Evolutionary conservation across 2,329 filamentous ascomycete species (phyloP).

Genomic region (Aspergillus niger): DNA sequence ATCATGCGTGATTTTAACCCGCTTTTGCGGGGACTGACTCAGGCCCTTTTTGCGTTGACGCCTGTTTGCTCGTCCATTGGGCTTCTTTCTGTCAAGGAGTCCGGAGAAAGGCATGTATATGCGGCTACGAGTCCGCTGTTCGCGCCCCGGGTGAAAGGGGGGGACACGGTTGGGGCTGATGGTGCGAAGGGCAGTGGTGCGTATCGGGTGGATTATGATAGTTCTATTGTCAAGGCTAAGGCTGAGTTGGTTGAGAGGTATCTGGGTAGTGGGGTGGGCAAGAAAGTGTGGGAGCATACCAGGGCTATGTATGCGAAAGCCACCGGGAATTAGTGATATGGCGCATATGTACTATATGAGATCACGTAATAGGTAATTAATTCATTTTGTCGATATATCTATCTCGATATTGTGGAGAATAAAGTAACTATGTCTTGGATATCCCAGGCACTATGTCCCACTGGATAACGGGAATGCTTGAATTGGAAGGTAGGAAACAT

Average conservation of each 20-base stretch:
- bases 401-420: no score
- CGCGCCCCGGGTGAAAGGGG: slow-evolving; percentile 14
- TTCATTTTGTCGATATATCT: no score
- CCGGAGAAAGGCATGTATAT: slow-evolving; percentile 50
- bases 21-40: slow-evolving; percentile 17
- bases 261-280: slow-evolving; percentile 7
- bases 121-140: slow-evolving; percentile 37
- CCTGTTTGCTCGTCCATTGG: not conserved
- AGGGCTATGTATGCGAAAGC: slow-evolving; percentile 17
- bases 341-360: no score
- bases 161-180: slow-evolving; percentile 15
- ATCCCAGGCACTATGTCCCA: no score
- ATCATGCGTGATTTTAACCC: slow-evolving; percentile 33
- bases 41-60: slow-evolving; percentile 20
- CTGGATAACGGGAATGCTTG: no score
- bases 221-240: slow-evolving; percentile 16
- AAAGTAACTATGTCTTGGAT: no score
- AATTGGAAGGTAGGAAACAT: no score
- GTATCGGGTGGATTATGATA: slow-evolving; percentile 20
- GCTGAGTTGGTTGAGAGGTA: slow-evolving; percentile 10
- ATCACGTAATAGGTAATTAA: no score
- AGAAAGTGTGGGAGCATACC: slow-evolving; percentile 20
- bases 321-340: not conserved
- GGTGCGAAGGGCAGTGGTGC: slow-evolving; percentile 19
- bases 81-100: slow-evolving; percentile 31